These are phyloP conservation scores for Spencermartinsiella ligniputridi DNA, from an alignment of 1,139 yeast species.

Conservation along the genomic window DNA sequence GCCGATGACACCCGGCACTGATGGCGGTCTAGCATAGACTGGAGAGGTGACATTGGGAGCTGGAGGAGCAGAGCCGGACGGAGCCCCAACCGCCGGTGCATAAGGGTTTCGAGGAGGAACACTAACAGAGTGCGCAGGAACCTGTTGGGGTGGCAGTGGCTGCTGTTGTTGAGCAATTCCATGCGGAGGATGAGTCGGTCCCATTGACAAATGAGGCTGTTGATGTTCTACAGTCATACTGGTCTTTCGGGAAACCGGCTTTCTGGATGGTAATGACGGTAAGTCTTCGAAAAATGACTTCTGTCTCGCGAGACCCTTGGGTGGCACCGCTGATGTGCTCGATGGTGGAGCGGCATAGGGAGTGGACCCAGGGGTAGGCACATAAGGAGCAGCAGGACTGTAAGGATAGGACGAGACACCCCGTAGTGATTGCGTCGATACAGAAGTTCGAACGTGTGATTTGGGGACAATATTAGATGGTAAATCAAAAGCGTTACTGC, in stretches of 20 bases:
- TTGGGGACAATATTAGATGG: slow-evolving; percentile 58
- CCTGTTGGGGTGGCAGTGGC: slow-evolving; percentile 4
- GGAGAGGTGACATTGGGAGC: slow-evolving; percentile 3
- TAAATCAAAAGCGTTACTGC: slow-evolving; percentile 52
- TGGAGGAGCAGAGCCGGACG: slow-evolving; percentile 7
- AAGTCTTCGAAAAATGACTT: slow-evolving; percentile 55
- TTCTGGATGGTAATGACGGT: slow-evolving; percentile 35
- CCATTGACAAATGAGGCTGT: neutral
- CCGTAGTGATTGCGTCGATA: slow-evolving; percentile 17
- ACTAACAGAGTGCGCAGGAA: slow-evolving; percentile 4
- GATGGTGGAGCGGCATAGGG: slow-evolving; percentile 5
- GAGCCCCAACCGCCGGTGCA: slow-evolving; percentile 5
- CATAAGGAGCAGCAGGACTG: slow-evolving; percentile 12
- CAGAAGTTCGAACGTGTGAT: slow-evolving; percentile 21
- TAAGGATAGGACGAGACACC: slow-evolving; percentile 13
- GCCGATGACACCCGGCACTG: neutral
- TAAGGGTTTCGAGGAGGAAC: slow-evolving; percentile 8
- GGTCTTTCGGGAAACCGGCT: slow-evolving; percentile 19
- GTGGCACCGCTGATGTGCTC: slow-evolving; percentile 8
- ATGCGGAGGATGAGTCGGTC: slow-evolving; percentile 3
- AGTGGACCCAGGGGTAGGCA: slow-evolving; percentile 7
- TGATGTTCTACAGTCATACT: slow-evolving; percentile 13
- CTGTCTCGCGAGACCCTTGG: slow-evolving; percentile 16
- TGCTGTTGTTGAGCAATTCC: slow-evolving; percentile 2
- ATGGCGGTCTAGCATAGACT: slow-evolving; percentile 1